phyloP scores from a whole-genome alignment of 768 basidiomycete species.

The Tubosaeta sp. region DNA sequence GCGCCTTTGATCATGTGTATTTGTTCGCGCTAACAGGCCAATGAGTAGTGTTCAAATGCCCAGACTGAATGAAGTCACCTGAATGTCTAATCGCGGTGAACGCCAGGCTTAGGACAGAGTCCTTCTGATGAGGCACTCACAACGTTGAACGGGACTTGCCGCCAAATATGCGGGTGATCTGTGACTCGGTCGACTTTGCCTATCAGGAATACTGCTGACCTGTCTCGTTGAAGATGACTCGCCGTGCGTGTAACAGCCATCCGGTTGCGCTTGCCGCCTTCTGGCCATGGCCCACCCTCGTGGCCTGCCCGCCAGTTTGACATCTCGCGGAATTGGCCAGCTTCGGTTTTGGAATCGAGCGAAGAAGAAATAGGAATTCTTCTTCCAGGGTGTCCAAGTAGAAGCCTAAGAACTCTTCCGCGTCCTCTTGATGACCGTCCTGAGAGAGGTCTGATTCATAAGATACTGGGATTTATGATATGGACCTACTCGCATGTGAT shows the following conservation, averaged over 20 bases:
- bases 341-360: conserved; percentile 37
- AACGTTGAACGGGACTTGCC: conserved; percentile 87
- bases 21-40: conserved; percentile 51
- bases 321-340: conserved; percentile 11
- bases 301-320: conserved; percentile 20
- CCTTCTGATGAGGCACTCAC: conserved; percentile 74
- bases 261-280: conserved; percentile 88
- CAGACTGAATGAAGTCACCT: conserved; percentile 40
- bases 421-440: conserved; percentile 95
- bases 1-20: conserved; percentile 82
- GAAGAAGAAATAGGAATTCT: conserved; percentile 73
- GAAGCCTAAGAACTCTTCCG: conserved; percentile 98
- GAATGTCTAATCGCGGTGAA: conserved; percentile 83
- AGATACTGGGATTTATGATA: conserved; percentile 2
- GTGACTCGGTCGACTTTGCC: conserved; percentile 79
- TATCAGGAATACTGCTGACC: conserved; percentile 21
- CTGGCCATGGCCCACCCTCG: conserved; percentile 79
- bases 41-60: not conserved
- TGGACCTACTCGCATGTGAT: conserved; percentile 76
- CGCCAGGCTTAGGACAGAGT: conserved; percentile 88
- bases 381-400: conserved; percentile 94
- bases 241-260: conserved; percentile 79
- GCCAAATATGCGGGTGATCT: conserved; percentile 90
- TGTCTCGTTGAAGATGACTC: conserved; percentile 27
- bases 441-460: conserved; percentile 25